A percentile compares a stretch with the other conserved stretches of the same genome.
These are phyloP conservation scores for Physaria fendleri DNA, from an alignment of 345 rosid species.

Conservation along the genomic window DNA sequence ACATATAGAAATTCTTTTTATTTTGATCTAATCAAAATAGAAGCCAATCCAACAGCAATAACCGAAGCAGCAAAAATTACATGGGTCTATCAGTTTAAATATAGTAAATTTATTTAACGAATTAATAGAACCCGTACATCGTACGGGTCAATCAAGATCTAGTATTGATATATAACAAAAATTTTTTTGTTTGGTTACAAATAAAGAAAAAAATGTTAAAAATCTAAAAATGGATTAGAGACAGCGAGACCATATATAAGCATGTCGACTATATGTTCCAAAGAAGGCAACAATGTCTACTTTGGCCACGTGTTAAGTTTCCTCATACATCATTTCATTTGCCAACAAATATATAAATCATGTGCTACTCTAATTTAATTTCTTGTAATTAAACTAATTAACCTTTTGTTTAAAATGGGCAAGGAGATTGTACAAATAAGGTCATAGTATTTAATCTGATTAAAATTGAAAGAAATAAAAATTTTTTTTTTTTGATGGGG, in stretches of 20 bases:
- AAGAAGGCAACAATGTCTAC: slow-evolving; percentile 19
- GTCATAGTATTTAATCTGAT: background rate
- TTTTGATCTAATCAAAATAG: too few species aligned
- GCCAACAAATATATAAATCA: background rate
- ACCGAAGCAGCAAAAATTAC: too few species aligned
- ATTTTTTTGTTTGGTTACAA: too few species aligned
- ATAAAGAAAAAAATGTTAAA: too few species aligned
- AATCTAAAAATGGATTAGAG: slow-evolving; percentile 13
- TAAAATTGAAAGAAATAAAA: background rate
- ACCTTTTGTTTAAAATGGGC: background rate
- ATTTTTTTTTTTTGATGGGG: slow-evolving; percentile 16
- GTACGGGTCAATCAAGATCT: too few species aligned
- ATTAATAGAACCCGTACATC: too few species aligned
- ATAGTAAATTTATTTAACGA: too few species aligned
- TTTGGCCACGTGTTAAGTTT: slow-evolving; percentile 22
- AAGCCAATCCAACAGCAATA: too few species aligned
- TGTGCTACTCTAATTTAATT: too few species aligned
- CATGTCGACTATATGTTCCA: slow-evolving; percentile 29
- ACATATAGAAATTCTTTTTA: too few species aligned
- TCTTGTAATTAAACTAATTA: background rate
- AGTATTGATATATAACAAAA: too few species aligned
- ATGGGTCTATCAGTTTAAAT: too few species aligned
- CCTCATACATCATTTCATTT: slow-evolving; percentile 23
- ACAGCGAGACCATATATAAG: slow-evolving; percentile 25
- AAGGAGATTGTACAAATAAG: background rate